These are phyloP conservation scores for Gossypium aridum DNA, from an alignment of 441 rosid genomes.

Conservation along the genomic window DNA sequence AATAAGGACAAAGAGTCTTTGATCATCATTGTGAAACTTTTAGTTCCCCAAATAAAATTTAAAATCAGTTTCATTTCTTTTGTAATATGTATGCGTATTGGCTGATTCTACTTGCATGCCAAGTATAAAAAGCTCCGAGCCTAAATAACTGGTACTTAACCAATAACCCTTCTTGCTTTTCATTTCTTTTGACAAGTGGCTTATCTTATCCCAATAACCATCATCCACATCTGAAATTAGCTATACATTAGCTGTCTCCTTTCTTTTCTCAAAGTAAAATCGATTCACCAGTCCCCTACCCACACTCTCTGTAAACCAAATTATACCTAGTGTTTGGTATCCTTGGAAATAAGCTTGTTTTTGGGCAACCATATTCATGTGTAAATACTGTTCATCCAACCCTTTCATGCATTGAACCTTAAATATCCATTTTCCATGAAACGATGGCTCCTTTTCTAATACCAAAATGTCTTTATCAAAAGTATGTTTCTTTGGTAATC, in stretches of 20 bases:
- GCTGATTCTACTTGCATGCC: neutral
- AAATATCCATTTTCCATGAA: constrained; percentile 2
- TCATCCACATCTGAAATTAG: neutral
- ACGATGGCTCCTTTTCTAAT: constrained; percentile 15
- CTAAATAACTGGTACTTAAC: neutral
- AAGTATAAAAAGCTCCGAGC: neutral
- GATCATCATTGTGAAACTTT: neutral
- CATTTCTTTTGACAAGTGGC: constrained; percentile 9
- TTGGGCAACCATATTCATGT: constrained; percentile 16
- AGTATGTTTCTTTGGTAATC: constrained; percentile 18
- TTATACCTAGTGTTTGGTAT: neutral
- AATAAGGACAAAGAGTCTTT: no score
- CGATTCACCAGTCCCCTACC: neutral
- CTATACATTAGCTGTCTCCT: neutral
- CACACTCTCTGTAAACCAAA: neutral
- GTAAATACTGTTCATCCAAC: neutral
- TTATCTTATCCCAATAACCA: constrained; percentile 34
- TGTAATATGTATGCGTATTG: no score
- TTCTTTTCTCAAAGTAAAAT: neutral
- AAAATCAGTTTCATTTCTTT: no score
- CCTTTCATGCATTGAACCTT: constrained; percentile 14
- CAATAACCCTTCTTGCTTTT: neutral
- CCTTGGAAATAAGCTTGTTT: constrained; percentile 17
- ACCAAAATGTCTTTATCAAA: constrained; percentile 26
- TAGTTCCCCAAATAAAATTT: neutral